Evolutionary conservation across 2,329 filamentous ascomycete genomes (phyloP).

Genomic region (Fusarium sp.): DNA sequence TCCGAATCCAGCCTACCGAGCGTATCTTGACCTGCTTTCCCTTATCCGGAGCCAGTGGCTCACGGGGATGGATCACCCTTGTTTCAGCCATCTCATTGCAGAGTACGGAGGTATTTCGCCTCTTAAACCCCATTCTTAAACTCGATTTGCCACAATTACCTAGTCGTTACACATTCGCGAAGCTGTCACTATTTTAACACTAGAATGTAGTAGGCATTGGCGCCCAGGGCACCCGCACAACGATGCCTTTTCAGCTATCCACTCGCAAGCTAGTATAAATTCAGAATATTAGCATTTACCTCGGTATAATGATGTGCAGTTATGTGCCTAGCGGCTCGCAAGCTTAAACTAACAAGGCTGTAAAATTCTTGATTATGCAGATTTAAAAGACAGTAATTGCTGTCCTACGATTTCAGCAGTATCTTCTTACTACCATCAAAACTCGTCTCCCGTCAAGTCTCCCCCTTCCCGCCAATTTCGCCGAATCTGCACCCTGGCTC

Average conservation of each 20-base stretch:
- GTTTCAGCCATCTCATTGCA: too few relatives aligned
- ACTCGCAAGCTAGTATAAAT: conserved; percentile 1
- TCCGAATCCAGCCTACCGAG: too few relatives aligned
- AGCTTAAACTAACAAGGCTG: not conserved
- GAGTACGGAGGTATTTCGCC: too few relatives aligned
- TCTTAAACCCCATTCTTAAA: too few relatives aligned
- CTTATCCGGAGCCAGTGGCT: too few relatives aligned
- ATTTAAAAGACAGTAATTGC: not conserved
- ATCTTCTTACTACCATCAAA: not conserved
- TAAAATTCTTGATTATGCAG: not conserved
- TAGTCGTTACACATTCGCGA: too few relatives aligned
- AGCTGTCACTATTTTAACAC: too few relatives aligned
- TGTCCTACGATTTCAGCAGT: not conserved
- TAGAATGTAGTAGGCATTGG: not conserved
- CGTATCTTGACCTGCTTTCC: too few relatives aligned
- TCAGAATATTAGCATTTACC: not conserved
- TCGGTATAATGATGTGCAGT: not conserved
- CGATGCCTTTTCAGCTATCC: not conserved
- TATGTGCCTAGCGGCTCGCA: not conserved
- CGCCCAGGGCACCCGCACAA: not conserved
- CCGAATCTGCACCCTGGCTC: not conserved
- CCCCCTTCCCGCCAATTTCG: not conserved
- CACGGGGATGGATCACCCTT: too few relatives aligned
- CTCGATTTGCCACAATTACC: too few relatives aligned
- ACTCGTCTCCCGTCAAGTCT: not conserved